Evolutionary conservation across 148 eudicot genomes (phyloP), one percentile per base, ranked within the genome.

Genomic region (Beta vulgaris): DNA sequence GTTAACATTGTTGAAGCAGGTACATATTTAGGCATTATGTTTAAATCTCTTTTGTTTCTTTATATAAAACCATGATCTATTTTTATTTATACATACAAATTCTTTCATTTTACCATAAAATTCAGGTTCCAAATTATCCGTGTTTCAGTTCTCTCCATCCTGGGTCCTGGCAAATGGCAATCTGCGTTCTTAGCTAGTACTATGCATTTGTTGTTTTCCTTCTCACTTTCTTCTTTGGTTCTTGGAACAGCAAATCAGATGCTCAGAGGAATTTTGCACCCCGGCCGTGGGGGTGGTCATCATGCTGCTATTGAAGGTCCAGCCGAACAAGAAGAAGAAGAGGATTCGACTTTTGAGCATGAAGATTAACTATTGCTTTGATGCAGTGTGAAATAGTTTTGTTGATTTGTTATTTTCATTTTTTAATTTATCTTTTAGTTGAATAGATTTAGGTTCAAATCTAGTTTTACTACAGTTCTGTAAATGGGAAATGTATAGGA

Each of bases 1-100:
- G 72, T 39, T 34, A 82, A 86, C 84, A 62, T 86, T 70, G 62
- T 82, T 53, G 74, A 76, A 40, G 83, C 93, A 85, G 98, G 98
- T 91, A 79, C 40, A 2, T 68, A 29, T 44, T 55, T 31, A 42
- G 26, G 40, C 44, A 61, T 43, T 15, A 9, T 55, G 28, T 61
- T 31, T n/a, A 59, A 68, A 14, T 36, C 58, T 13, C 29, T 46
- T 40, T 18, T 0, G 3, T 39, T 19, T 55, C 64, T 25, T n/a
- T 69, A 8, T 7, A 0, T 21, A n/a, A n/a, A n/a, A n/a, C n/a
- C n/a, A n/a, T n/a, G n/a, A n/a, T n/a, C n/a, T n/a, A n/a, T n/a
- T n/a, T n/a, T n/a, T n/a, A n/a, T n/a, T n/a, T n/a, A n/a, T n/a
- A n/a, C n/a, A 16, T 29, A 35, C 43, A 19, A 16, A 6, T 14